Base-by-base conservation (phyloP, 805 yeast species). In the Starmera amethionina region DNA sequence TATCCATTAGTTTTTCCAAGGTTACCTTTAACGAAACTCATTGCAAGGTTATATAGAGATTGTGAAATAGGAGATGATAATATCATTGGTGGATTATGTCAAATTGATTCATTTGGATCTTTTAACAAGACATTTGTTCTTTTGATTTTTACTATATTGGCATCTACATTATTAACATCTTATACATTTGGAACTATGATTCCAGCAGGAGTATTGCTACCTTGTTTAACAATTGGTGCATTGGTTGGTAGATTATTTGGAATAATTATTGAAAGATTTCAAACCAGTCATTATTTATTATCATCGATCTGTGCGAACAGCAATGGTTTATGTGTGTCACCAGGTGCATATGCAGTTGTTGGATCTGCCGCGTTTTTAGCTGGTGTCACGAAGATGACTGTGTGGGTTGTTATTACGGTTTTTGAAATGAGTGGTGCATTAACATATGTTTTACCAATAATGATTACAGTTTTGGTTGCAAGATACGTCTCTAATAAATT, bases 361-460 rank as follows among this genome's bases (percentile, higher is more conserved):
- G 95, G 96, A 0, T 87, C 95, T 0, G 95, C 88, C 0, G 71
- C 95, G 1, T 82, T 84, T 41, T 65, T 85, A 48, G 76, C 93
- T 0, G 94, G 95, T 5, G 77, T 81, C 13, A 84, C 95, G 4
- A 76, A 85, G 47, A 72, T 86, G 62, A 84, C 89, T 4, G 80
- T 85, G 46, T 73, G 87, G 35, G 79, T 82, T 8, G 95, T 85
- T 14, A 89, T 86, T 7, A 75, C 87, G 22, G 67, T 85, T 46
- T 82, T 84, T 57, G 96, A 86, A 57, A 63, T 86, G 32, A 84
- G 95, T 0, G 96, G 95, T 22, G 96, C 95, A 0, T 68, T 87
- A 37, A 73, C 83, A 0, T 86, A 86, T 52, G 87, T 85, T 2
- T 64, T 86, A 35, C 96, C 96, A 0, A 82, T 86, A 28, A 86